phyloP scores from a whole-genome alignment of 2,329 filamentous ascomycete species.

The Clonostachys rhizophaga region DNA sequence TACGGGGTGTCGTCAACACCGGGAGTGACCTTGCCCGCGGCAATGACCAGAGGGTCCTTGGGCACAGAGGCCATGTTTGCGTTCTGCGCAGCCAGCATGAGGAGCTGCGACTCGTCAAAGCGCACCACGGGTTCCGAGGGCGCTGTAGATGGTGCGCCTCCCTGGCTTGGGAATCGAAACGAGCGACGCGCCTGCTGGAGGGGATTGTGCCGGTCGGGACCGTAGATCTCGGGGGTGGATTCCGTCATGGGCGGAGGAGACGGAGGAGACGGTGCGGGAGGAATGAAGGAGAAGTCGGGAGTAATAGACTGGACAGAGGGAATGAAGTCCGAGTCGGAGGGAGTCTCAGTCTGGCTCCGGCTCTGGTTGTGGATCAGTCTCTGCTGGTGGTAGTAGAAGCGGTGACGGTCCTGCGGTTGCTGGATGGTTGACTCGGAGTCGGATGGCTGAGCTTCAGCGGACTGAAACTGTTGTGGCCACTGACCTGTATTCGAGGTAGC shows the following conservation, averaged over 20 bases:
- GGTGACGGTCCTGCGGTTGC: not conserved
- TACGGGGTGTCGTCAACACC: slow-evolving; percentile 82
- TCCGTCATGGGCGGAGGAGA: slow-evolving; percentile 17
- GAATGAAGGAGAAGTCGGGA: slow-evolving; percentile 23
- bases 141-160: slow-evolving; percentile 5
- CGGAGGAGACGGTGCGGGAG: slow-evolving; percentile 26
- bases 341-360: slow-evolving; percentile 1
- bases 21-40: slow-evolving; percentile 58
- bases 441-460: not conserved
- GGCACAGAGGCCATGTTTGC: slow-evolving; percentile 28
- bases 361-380: not conserved
- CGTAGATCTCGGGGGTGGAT: slow-evolving; percentile 36
- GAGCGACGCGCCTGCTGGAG: slow-evolving; percentile 8
- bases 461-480: slow-evolving; percentile 1
- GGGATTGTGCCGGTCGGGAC: slow-evolving; percentile 25
- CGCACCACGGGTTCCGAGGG: slow-evolving; percentile 15
- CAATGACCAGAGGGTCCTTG: slow-evolving; percentile 46
- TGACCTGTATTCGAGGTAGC: not conserved
- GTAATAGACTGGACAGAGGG: slow-evolving; percentile 18
- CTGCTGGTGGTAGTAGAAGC: slow-evolving; percentile 1
- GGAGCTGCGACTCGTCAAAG: slow-evolving; percentile 31
- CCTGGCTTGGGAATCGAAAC: slow-evolving; percentile 8
- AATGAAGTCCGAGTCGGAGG: slow-evolving; percentile 4
- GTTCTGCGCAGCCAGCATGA: slow-evolving; percentile 28
- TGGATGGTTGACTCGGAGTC: slow-evolving; percentile 2